phyloP scores from a whole-genome alignment of 495 filamentous ascomycete genomes.

The Amorphotheca resinae region DNA sequence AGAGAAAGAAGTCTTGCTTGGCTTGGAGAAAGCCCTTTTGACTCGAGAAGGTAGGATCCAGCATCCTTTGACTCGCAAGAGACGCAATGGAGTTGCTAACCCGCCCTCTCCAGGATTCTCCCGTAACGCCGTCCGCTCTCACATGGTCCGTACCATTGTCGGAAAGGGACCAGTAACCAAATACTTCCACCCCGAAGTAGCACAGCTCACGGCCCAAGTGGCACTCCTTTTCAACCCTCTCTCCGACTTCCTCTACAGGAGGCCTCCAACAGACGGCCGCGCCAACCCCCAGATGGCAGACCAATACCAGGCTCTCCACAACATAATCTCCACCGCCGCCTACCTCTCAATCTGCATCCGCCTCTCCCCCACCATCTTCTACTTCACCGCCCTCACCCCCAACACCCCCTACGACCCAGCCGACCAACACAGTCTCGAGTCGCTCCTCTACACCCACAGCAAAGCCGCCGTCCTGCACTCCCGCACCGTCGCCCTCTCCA shows the following conservation, averaged over 20 bases:
- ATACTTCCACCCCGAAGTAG: constrained; percentile 30
- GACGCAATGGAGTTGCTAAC: too few relatives aligned
- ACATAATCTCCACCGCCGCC: constrained; percentile 30
- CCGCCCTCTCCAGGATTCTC: constrained; percentile 28
- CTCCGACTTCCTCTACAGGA: constrained; percentile 24
- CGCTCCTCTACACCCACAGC: constrained; percentile 23
- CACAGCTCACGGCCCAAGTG: constrained; percentile 28
- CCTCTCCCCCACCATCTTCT: constrained; percentile 34
- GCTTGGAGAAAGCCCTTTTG: constrained; percentile 24
- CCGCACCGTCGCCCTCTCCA: too few relatives aligned
- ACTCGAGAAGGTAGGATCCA: constrained; percentile 31
- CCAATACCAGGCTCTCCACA: constrained; percentile 33
- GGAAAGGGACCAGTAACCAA: constrained; percentile 22
- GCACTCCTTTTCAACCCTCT: constrained; percentile 30
- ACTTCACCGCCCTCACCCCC: constrained; percentile 25
- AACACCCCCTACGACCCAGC: constrained; percentile 27
- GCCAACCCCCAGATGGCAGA: constrained; percentile 13
- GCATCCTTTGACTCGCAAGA: too few relatives aligned
- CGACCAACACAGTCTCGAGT: constrained; percentile 26
- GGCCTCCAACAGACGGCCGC: constrained; percentile 2
- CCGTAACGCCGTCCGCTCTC: constrained; percentile 27
- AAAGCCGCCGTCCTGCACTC: constrained; percentile 10
- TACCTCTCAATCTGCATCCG: constrained; percentile 32
- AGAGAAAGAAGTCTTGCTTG: constrained; percentile 23
- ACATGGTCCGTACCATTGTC: constrained; percentile 21